A percentile compares a stretch with the other conserved stretches of the same genome.
phyloP scores from a whole-genome alignment of 768 basidiomycete species.

The Cubamyces sp. region DNA sequence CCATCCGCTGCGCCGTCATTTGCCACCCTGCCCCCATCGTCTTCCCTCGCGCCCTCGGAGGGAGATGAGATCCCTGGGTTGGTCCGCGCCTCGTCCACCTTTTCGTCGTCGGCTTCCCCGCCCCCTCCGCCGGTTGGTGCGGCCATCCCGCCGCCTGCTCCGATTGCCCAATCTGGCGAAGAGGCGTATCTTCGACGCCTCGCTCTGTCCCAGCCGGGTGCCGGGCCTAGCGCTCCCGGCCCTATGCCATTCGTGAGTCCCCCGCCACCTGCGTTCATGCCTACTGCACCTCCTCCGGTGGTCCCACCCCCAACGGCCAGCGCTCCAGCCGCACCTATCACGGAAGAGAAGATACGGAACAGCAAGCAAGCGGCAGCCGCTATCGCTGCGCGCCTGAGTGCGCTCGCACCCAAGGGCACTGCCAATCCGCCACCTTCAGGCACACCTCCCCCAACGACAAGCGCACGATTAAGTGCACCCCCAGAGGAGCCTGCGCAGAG shows the following conservation, averaged over 20 bases:
- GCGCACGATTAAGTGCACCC: slow-evolving; percentile 31
- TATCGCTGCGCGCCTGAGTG: slow-evolving; percentile 75
- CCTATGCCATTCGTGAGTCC: slow-evolving; percentile 35
- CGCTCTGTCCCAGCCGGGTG: slow-evolving; percentile 51
- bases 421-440: slow-evolving; percentile 27
- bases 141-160: neutral
- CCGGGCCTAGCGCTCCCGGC: slow-evolving; percentile 29
- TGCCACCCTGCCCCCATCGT: slow-evolving; percentile 6
- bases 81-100: slow-evolving; percentile 6
- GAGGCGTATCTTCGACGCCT: slow-evolving; percentile 69
- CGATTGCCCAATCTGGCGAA: slow-evolving; percentile 47
- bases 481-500: slow-evolving; percentile 29
- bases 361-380: slow-evolving; percentile 73
- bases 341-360: slow-evolving; percentile 63
- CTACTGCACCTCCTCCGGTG: slow-evolving; percentile 62
- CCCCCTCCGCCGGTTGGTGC: slow-evolving; percentile 22
- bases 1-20: neutral
- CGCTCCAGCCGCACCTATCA: slow-evolving; percentile 42
- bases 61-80: slow-evolving; percentile 27
- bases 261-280: slow-evolving; percentile 60
- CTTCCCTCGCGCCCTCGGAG: slow-evolving; percentile 19
- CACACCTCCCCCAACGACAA: slow-evolving; percentile 32
- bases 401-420: slow-evolving; percentile 45
- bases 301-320: slow-evolving; percentile 61
- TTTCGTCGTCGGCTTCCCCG: slow-evolving; percentile 16